Evolutionary conservation across 176 grass and related monocot genomes (phyloP), one percentile per base, ranked within the genome.

Genomic region (Oryza longistaminata): DNA sequence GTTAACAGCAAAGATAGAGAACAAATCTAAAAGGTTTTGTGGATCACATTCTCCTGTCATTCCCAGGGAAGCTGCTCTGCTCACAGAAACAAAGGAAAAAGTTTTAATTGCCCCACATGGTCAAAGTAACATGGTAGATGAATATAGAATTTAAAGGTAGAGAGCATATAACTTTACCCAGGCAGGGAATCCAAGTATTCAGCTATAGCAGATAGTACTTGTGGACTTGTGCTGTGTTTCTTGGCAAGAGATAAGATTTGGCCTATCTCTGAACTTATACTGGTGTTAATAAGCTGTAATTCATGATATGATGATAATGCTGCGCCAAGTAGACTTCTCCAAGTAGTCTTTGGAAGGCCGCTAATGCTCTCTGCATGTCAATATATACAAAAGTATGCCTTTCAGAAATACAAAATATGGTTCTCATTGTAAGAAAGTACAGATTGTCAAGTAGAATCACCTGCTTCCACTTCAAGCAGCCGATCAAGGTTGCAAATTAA

Each of bases 131-230:
- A 70, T 46, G 19, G 35, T 34, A 73, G 17, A 70, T 7, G 13
- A 24, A 74, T 33, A 71, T 39, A 45, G 39, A 70, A 12, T 42
- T 39, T 9, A 21, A 5, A 39, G 16, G 17, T 53, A 34, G 60
- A 55, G 70, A 27, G 17, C 29, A 16, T 8, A 45, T 50, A 37
- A 37, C 29, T 31, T 31, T 92, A 97, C 95, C 88, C 61, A 74
- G 75, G 87, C 21, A 94, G 35, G 66, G 88, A 89, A 75, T 93
- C 93, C 81, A 93, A 85, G 87, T 88, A 91, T 58, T 98, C 89
- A 21, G 93, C 92, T 77, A 98, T 85, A 83, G 93, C 79, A 85
- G 93, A 95, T 26, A 98, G 81, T 65, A 98, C 83, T 82, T 88
- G 88, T 26, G 65, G 74, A 76, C 91, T 92, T 80, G 93, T 87